Evolutionary conservation across 768 basidiomycete species (phyloP).

Genomic region (Epithele typhae): DNA sequence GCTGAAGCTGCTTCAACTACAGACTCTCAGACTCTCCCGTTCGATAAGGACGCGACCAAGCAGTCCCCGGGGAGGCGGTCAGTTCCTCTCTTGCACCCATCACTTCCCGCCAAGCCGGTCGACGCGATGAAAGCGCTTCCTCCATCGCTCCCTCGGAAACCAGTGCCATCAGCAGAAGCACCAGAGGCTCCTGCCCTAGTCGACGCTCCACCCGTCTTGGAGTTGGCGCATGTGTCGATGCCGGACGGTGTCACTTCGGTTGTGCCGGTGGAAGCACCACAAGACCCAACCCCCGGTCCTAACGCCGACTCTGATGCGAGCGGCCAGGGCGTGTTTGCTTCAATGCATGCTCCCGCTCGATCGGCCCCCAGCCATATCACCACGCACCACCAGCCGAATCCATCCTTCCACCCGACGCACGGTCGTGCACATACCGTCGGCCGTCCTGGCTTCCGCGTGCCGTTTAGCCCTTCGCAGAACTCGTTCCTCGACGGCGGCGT

Average conservation of each 20-base stretch:
- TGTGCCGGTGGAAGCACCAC: too few species aligned
- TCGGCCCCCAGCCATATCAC: conserved; percentile 35
- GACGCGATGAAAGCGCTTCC: conserved; percentile 17
- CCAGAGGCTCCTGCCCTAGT: not conserved
- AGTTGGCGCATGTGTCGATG: conserved; percentile 10
- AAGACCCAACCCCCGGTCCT: too few species aligned
- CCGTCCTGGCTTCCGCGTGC: conserved; percentile 30
- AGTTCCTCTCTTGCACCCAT: conserved; percentile 36
- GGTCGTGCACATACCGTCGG: conserved; percentile 56
- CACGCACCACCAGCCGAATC: conserved; percentile 25
- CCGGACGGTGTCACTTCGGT: conserved; percentile 1
- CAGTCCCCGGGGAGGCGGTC: conserved; percentile 13
- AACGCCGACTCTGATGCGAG: conserved; percentile 11
- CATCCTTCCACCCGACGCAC: conserved; percentile 37
- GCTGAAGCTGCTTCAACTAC: too few species aligned
- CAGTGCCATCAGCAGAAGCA: not conserved
- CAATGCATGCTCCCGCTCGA: conserved; percentile 52
- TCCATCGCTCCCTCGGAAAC: conserved; percentile 7
- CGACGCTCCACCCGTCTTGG: conserved; percentile 1
- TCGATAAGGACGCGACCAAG: conserved; percentile 7
- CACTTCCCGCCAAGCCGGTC: conserved; percentile 44
- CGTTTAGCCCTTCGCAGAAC: conserved; percentile 25
- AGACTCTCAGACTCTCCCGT: too few species aligned
- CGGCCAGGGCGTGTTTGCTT: conserved; percentile 37
- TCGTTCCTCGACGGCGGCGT: conserved; percentile 31